phyloP scores from a whole-genome alignment of 2,329 filamentous ascomycete genomes.

The Colletotrichum lini region DNA sequence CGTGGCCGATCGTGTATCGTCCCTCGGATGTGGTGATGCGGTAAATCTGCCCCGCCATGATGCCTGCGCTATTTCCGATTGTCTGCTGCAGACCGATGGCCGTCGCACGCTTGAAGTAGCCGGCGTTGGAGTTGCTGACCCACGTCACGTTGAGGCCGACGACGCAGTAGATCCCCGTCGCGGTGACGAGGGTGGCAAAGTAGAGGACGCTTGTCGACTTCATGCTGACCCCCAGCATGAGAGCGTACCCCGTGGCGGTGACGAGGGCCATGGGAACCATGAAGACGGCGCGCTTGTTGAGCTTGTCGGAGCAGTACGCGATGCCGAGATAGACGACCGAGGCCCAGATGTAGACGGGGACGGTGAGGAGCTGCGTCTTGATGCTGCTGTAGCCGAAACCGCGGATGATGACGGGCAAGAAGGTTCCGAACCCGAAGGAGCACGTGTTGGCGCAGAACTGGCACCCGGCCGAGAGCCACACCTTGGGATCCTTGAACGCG shows the following conservation, averaged over 20 bases:
- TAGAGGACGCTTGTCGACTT: slow-evolving; percentile 49
- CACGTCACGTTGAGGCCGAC: slow-evolving; percentile 61
- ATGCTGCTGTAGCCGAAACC: slow-evolving; percentile 65
- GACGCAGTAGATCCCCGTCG: slow-evolving; percentile 26
- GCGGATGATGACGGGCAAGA: slow-evolving; percentile 69
- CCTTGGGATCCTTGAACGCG: slow-evolving; percentile 65
- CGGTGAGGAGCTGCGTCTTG: slow-evolving; percentile 67
- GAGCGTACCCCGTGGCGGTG: slow-evolving; percentile 66
- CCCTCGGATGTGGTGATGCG: slow-evolving; percentile 33
- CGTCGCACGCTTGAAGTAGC: slow-evolving; percentile 61
- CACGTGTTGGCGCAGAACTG: slow-evolving; percentile 69
- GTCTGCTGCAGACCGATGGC: slow-evolving; percentile 56
- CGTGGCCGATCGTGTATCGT: slow-evolving; percentile 36
- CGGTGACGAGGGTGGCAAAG: slow-evolving; percentile 32
- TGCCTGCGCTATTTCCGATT: slow-evolving; percentile 60
- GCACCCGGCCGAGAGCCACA: slow-evolving; percentile 63
- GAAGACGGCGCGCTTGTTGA: slow-evolving; percentile 60
- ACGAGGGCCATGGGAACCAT: slow-evolving; percentile 55
- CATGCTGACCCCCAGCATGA: slow-evolving; percentile 62
- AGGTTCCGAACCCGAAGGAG: slow-evolving; percentile 70
- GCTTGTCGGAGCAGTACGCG: slow-evolving; percentile 62
- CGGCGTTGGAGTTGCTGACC: slow-evolving; percentile 55
- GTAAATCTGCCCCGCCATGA: slow-evolving; percentile 57
- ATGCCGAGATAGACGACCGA: slow-evolving; percentile 60
- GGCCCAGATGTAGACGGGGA: slow-evolving; percentile 69